A percentile compares a stretch with the other conserved stretches of the same genome.
phyloP scores from a whole-genome alignment of 305 asterid species.

The Plantago coronopus region DNA sequence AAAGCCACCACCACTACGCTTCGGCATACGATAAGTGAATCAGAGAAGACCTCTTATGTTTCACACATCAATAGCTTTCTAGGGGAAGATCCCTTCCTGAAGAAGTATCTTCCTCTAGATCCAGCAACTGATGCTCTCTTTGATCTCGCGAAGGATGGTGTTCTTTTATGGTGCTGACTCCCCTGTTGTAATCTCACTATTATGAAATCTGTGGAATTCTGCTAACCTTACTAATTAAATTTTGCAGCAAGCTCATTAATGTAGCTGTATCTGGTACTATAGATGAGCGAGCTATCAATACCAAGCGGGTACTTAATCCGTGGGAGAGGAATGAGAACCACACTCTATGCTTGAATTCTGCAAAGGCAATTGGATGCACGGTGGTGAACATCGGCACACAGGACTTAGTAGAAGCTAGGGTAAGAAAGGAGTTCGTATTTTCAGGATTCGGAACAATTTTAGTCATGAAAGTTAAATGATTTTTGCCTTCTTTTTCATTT shows the following conservation, averaged over 20 bases:
- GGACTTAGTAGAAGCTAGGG: slow-evolving; percentile 87
- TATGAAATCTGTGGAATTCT: not conserved
- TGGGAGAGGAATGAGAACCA: slow-evolving; percentile 96
- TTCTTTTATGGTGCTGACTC: slow-evolving; percentile 67
- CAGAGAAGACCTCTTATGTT: slow-evolving; percentile 80
- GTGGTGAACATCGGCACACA: slow-evolving; percentile 96
- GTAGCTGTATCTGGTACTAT: slow-evolving; percentile 89
- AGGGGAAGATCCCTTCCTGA: slow-evolving; percentile 62
- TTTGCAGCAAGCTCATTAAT: slow-evolving; percentile 87
- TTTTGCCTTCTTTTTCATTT: slow-evolving; percentile 15
- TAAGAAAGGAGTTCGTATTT: slow-evolving; percentile 33
- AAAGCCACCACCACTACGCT: slow-evolving; percentile 73
- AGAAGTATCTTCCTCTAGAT: slow-evolving; percentile 77
- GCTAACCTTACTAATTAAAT: slow-evolving; percentile 5
- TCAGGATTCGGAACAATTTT: not conserved
- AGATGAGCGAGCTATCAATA: slow-evolving; percentile 90
- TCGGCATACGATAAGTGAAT: slow-evolving; percentile 79
- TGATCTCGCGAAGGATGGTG: slow-evolving; percentile 86
- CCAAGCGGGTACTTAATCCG: slow-evolving; percentile 66
- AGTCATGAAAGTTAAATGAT: not conserved
- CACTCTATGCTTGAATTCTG: slow-evolving; percentile 88
- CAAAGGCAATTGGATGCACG: slow-evolving; percentile 96
- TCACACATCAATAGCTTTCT: slow-evolving; percentile 84
- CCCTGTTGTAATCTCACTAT: not conserved
- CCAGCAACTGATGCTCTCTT: slow-evolving; percentile 68